Base-by-base conservation (phyloP, 257 asterid genomes). In the Haberlea rhodopensis region DNA sequence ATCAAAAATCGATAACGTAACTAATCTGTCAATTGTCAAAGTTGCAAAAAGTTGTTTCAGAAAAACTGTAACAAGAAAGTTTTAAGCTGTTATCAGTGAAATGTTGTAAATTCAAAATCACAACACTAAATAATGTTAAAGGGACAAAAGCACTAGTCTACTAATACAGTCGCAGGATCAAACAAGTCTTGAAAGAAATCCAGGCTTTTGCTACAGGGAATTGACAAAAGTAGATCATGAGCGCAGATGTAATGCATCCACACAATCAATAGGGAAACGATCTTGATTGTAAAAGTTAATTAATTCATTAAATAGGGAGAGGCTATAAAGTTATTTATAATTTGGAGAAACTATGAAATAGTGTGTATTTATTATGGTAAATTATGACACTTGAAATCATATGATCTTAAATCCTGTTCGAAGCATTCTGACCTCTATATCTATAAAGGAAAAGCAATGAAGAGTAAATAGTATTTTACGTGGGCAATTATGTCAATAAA, bases 21-120 rank as follows among this genome's bases (percentile, higher is more conserved):
- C 23, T 61, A 68, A 63, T 68, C 65, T n/a, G n/a, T n/a, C n/a
- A n/a, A n/a, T n/a, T 31, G 57, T 56, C 31, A 11, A 55, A 48
- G 19, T 57, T 57, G 32, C n/a, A 69, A 65, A 67, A 53, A 27
- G 5, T 27, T 24, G 23, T 27, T 23, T 13, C 19, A 2, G 20
- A 62, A 19, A 60, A 53, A 11, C 10, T 60, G 32, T 20, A n/a
- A n/a, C n/a, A 53, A 37, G 37, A 53, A 63, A 62, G 56, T 18
- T 7, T 32, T 19, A 48, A 67, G 59, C 51, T 32, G 27, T 43
- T 46, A 18, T 57, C 48, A 34, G n/a, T 2, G 32, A 68, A 22
- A 48, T 40, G 53, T 21, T 49, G 65, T 34, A 65, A 13, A 51
- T 37, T 27, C 56, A 56, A 29, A 59, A 53, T 63, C 34, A 23